Evolutionary conservation across 148 eudicot genomes (phyloP).

Genomic region (Rhododendron ferrugineum): DNA sequence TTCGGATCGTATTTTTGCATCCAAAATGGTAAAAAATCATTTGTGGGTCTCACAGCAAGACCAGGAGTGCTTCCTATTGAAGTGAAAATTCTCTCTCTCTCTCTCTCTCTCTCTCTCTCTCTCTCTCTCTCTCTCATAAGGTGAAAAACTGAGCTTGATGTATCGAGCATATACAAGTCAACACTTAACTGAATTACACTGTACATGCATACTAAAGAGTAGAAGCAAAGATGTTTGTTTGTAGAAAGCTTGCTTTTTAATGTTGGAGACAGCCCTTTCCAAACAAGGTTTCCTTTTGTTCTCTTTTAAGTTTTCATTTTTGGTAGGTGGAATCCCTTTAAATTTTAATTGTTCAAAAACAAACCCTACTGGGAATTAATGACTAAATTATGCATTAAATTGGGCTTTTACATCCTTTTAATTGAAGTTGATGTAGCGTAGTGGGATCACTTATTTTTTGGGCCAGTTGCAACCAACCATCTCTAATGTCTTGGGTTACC

Average conservation of each 20-base stretch:
- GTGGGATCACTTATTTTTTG: background rate
- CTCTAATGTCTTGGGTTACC: background rate
- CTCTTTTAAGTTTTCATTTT: background rate
- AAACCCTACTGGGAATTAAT: background rate
- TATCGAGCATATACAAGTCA: background rate
- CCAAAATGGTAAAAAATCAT: background rate
- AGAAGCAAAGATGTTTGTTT: background rate
- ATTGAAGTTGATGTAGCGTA: background rate
- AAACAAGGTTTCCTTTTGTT: background rate
- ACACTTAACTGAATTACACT: constrained; percentile 7
- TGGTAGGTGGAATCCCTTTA: background rate
- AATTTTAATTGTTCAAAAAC: background rate
- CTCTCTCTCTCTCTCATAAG: too few species aligned
- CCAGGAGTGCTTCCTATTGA: background rate
- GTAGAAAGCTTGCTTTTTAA: background rate
- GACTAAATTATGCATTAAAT: background rate
- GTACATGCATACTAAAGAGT: background rate
- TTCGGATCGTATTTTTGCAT: background rate
- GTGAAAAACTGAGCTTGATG: background rate
- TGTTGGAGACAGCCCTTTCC: constrained; percentile 1
- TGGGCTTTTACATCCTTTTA: background rate
- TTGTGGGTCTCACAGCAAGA: background rate
- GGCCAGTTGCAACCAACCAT: background rate
- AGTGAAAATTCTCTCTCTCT: too few species aligned
- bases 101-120: too few species aligned